Evolutionary conservation across 768 basidiomycete species (phyloP).

Genomic region (Leccinum aurantiacum): DNA sequence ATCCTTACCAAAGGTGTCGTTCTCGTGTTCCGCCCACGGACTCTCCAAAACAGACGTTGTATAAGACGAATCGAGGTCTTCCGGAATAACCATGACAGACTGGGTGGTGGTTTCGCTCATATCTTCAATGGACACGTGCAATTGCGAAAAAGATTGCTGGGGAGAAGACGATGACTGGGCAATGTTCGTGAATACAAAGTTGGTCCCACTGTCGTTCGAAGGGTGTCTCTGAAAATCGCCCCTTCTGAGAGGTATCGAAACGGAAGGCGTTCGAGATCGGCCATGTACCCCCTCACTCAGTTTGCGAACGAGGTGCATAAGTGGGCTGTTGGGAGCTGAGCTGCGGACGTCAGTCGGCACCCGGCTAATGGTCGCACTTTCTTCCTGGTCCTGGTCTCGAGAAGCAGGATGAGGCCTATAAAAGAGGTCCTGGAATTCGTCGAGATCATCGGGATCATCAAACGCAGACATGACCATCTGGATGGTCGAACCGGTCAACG

Average conservation of each 20-base stretch:
- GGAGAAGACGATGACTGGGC: slow-evolving; percentile 17
- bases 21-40: slow-evolving; percentile 16
- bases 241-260: too few relatives aligned
- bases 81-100: slow-evolving; percentile 14
- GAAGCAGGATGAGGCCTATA: slow-evolving; percentile 44
- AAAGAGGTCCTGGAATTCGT: slow-evolving; percentile 75
- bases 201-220: slow-evolving; percentile 14
- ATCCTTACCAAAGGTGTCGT: slow-evolving; percentile 33
- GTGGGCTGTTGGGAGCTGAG: slow-evolving; percentile 36
- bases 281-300: too few relatives aligned
- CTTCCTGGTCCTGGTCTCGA: slow-evolving; percentile 5
- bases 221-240: too few relatives aligned
- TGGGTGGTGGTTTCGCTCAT: slow-evolving; percentile 5
- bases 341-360: slow-evolving; percentile 33
- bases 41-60: slow-evolving; percentile 22
- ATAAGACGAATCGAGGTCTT: slow-evolving; percentile 28
- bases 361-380: slow-evolving; percentile 9
- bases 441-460: slow-evolving; percentile 62
- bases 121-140: slow-evolving; percentile 8
- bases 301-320: slow-evolving; percentile 33
- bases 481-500: slow-evolving; percentile 40
- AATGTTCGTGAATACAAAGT: slow-evolving; percentile 21
- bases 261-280: too few relatives aligned
- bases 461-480: slow-evolving; percentile 44
- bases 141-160: slow-evolving; percentile 11